Evolutionary conservation across 2,329 filamentous ascomycete species (phyloP).

Genomic region (Gaeumannomyces tritici): DNA sequence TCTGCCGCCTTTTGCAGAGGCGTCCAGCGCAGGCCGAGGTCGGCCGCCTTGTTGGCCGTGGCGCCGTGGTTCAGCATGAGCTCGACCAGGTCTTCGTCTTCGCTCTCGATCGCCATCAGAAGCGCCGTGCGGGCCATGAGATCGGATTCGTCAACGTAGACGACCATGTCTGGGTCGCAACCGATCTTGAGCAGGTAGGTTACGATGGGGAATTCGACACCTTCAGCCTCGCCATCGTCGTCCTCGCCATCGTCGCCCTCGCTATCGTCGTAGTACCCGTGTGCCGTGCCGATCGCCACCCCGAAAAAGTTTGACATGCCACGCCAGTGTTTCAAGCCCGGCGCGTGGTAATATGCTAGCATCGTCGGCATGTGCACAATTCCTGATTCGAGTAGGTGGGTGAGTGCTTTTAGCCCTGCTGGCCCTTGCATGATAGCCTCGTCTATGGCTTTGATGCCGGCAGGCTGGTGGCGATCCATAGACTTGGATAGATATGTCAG

Average conservation of each 20-base stretch:
- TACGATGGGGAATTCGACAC: background rate
- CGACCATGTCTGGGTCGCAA: background rate
- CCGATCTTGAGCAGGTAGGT: background rate
- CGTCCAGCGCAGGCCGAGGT: background rate
- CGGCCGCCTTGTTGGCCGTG: background rate
- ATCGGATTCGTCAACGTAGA: background rate
- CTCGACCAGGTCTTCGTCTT: background rate
- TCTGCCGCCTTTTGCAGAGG: background rate
- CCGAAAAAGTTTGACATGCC: background rate
- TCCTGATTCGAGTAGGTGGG: background rate
- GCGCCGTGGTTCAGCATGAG: background rate
- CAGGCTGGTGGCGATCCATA: background rate
- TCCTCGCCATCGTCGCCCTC: too few relatives aligned
- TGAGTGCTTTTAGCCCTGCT: background rate
- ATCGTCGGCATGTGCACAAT: background rate
- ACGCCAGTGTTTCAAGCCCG: background rate
- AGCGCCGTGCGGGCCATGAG: background rate
- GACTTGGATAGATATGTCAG: background rate
- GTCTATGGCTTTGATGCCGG: background rate
- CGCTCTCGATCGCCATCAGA: background rate
- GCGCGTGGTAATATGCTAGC: background rate
- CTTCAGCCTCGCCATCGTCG: too few relatives aligned
- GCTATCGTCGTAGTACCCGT: background rate
- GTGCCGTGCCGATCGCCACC: background rate
- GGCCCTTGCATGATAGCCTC: background rate